Evolutionary conservation across 2,329 filamentous ascomycete genomes (phyloP), one percentile per base, ranked within the genome.

Genomic region (Colletotrichum sp.): DNA sequence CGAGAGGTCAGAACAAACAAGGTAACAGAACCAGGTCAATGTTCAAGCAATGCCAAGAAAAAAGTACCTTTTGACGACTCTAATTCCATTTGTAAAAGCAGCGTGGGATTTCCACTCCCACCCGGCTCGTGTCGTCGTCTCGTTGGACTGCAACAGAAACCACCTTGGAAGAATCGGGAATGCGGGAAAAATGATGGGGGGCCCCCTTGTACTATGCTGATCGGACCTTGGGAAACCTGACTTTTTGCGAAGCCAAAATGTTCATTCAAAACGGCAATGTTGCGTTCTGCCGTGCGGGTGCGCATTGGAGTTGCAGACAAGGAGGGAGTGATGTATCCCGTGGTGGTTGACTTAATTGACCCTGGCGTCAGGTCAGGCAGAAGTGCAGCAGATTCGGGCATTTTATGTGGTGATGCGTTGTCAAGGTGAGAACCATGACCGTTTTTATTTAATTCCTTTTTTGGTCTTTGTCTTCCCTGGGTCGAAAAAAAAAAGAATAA

Each of bases 401-500:
- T 83, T 82, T 82, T 82, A 84, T 85, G 83, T 83, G 84, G 82
- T 87, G 87, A 89, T 89, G 87, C 85, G 88, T 89, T 89, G 88
- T 89, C 88, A 89, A 84, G 81, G 82, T 80, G 65, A 59, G 27
- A 52, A 61, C 59, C 59, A 65, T 29, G 44, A 34, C 12, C 44
- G 27, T 65, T 52, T 52, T 68, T 49, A 15, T 49, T 61, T 32
- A 15, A 34, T 78, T 81, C 77, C 79, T 77, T 78, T 69, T 73
- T 70, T 67, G 70, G 29, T 71, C 29, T 72, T 69, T 71, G 75
- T 71, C 72, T 73, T 69, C 12, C 44, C n/a, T 52, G 44, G 44
- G 44, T 22, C 44, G 3, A 0, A n/a, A 0, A n/a, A 13, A n/a
- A 22, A 22, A 49, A 3, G n/a, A 52, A 22, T 6, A 8, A 49